Base-by-base conservation (phyloP, 331 rosid genomes). In the Dryas integrifolia region DNA sequence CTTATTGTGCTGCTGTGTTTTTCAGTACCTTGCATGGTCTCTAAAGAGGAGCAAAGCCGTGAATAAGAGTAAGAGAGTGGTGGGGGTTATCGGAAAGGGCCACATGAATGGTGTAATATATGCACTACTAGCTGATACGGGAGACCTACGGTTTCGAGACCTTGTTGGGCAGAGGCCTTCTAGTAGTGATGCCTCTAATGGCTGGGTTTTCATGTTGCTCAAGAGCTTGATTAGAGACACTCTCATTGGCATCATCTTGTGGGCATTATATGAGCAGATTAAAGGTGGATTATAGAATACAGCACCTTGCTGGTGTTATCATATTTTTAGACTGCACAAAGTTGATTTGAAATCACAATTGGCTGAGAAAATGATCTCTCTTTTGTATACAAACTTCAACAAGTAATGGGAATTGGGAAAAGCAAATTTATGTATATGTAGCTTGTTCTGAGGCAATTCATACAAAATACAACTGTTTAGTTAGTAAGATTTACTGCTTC, bases 41-140 rank as follows among this genome's bases (percentile, higher is more conserved):
- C 40, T 89, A 58, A 91, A 94, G 88, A 57, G 96, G 67, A 89
- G 96, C 87, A 94, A 94, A 77, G 97, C 96, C 8, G 98, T 94
- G 72, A 91, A 94, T 52, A 84, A 84, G 63, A 69, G 98, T 56
- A 94, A 86, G 70, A 63, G 69, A 16, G 96, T 94, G 77, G 98
- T 94, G 49, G 98, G 96, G 47, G 97, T 94, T n/a, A 88, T 91
- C 69, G 97, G 98, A 67, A 91, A 87, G 61, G 97, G 98, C 48
- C 96, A 89, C 80, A 84, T 94, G 96, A 94, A 89, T 35, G 96
- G 97, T 26, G 96, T 94, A 14, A 76, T 94, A 74, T 84, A 91
- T 48, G 80, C 96, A 26, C 65, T 91, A 46, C 58, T 88, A 64
- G 88, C 96, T 1, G 96, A 86, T 75, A 88, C 69, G 0, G 96